A percentile compares a stretch with the other conserved stretches of the same genome.
These are phyloP conservation scores for Pneumocystis wakefieldiae DNA, from an alignment of 1,139 yeast genomes.

Conservation along the genomic window DNA sequence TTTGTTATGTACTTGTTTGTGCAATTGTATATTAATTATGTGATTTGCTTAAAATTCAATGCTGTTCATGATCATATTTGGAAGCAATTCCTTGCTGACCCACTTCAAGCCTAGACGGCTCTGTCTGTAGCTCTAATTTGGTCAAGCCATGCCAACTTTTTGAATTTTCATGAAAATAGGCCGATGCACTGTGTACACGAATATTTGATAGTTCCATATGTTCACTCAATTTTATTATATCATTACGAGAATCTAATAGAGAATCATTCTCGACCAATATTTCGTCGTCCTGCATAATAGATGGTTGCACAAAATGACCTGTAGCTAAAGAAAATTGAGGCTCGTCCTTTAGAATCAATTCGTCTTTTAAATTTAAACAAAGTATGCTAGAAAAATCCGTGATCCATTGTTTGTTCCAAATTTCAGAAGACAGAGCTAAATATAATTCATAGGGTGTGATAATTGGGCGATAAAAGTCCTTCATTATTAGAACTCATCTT, in stretches of 20 bases:
- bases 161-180: neutral
- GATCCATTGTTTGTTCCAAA: constrained; percentile 84
- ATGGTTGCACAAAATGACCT: constrained; percentile 29
- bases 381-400: constrained; percentile 54
- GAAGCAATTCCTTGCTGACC: neutral
- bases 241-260: neutral
- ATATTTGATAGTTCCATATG: neutral
- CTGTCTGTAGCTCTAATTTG: neutral
- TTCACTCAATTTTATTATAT: neutral
- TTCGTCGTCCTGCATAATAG: neutral
- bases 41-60: neutral
- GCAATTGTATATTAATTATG: too few relatives aligned
- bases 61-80: neutral
- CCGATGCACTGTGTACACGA: neutral
- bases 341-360: constrained; percentile 26
- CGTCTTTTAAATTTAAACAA: neutral
- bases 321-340: constrained; percentile 83
- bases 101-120: neutral
- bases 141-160: neutral
- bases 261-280: neutral
- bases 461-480: constrained; percentile 75
- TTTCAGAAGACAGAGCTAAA: constrained; percentile 42
- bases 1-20: too few relatives aligned
- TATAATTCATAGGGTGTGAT: constrained; percentile 85
- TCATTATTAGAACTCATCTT: constrained; percentile 27